Evolutionary conservation across 2,329 filamentous ascomycete genomes (phyloP).

Genomic region (Phialophora verrucosa): DNA sequence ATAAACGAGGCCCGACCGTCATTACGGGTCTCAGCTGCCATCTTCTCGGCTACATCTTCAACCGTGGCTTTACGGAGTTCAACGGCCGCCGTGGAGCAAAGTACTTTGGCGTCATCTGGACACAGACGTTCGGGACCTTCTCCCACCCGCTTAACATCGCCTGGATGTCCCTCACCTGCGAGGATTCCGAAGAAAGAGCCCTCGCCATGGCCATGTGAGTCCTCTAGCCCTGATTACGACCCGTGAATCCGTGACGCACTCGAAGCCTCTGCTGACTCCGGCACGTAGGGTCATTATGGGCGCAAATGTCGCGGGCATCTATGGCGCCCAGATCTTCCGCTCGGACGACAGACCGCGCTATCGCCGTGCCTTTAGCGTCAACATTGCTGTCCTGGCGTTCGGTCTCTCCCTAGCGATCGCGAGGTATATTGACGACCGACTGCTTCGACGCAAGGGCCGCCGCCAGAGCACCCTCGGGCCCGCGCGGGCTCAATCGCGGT

Average conservation of each 20-base stretch:
- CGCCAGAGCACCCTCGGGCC: slow-evolving; percentile 30
- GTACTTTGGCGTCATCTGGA: slow-evolving; percentile 64
- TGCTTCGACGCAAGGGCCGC: slow-evolving; percentile 36
- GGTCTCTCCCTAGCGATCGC: slow-evolving; percentile 51
- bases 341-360: slow-evolving; percentile 59
- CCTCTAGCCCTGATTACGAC: not conserved
- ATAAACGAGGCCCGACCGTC: slow-evolving; percentile 59
- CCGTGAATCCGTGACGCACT: not conserved
- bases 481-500: not conserved
- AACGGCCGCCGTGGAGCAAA: slow-evolving; percentile 47
- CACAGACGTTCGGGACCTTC: slow-evolving; percentile 56
- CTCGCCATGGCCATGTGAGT: slow-evolving; percentile 64
- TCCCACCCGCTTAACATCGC: slow-evolving; percentile 64
- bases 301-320: slow-evolving; percentile 66
- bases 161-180: slow-evolving; percentile 64
- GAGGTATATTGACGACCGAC: slow-evolving; percentile 53
- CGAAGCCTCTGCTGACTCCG: not conserved
- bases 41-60: slow-evolving; percentile 60
- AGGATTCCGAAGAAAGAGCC: slow-evolving; percentile 63
- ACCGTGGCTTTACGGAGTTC: slow-evolving; percentile 59
- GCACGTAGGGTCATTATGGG: slow-evolving; percentile 62
- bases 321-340: slow-evolving; percentile 66
- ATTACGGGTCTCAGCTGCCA: slow-evolving; percentile 57
- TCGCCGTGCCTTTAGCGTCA: slow-evolving; percentile 57
- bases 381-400: slow-evolving; percentile 53